A percentile compares a stretch with the other conserved stretches of the same genome.
These are phyloP conservation scores for Colletotrichum sp. DNA, from an alignment of 2,329 filamentous ascomycete genomes.

Conservation along the genomic window DNA sequence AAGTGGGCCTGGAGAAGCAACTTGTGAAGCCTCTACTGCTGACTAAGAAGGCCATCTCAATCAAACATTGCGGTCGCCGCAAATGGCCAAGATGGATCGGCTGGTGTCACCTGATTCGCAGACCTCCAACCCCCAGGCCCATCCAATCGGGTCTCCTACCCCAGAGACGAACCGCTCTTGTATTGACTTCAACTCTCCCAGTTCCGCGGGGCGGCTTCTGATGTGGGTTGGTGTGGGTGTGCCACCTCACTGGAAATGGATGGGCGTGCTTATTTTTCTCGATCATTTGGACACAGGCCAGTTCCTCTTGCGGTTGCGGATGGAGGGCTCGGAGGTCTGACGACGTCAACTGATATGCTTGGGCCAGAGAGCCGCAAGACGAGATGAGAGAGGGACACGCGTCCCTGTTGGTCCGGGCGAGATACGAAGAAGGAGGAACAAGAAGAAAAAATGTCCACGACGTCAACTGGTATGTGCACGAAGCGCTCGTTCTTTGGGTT, in stretches of 20 bases:
- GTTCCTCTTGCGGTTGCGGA: background rate
- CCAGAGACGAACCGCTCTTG: background rate
- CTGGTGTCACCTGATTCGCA: background rate
- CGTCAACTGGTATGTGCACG: background rate
- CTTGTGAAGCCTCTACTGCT: background rate
- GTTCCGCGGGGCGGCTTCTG: background rate
- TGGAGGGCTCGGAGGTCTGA: background rate
- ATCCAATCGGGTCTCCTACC: background rate
- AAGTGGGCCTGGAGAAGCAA: background rate
- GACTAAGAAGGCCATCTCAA: background rate
- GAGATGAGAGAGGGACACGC: background rate
- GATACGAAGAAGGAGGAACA: background rate
- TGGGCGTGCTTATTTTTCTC: background rate
- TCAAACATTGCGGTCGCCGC: background rate
- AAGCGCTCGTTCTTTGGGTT: background rate
- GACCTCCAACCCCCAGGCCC: background rate
- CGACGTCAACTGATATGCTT: background rate
- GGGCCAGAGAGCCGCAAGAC: background rate
- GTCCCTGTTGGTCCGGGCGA: background rate
- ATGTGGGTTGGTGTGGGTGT: background rate
- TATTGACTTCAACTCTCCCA: constrained; percentile 9
- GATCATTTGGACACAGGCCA: background rate
- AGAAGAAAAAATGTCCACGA: background rate
- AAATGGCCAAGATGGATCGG: background rate
- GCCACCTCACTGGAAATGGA: background rate